phyloP scores from a whole-genome alignment of 2,329 filamentous ascomycete genomes.

The Elsinoe batatas region DNA sequence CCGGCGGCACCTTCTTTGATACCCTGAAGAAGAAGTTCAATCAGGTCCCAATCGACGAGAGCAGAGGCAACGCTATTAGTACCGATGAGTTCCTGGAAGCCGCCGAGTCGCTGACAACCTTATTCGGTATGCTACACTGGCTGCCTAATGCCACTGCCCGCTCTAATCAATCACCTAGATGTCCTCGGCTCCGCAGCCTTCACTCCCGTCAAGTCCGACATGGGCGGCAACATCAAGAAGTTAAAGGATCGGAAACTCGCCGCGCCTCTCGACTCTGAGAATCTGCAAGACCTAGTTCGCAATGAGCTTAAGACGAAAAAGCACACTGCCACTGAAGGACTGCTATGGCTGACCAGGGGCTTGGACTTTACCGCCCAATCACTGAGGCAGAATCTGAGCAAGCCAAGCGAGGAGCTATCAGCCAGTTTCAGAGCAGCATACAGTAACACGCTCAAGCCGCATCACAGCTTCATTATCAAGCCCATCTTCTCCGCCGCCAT shows the following conservation, averaged over 20 bases:
- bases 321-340: constrained; percentile 77
- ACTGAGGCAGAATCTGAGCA: constrained; percentile 64
- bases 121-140: constrained; percentile 58
- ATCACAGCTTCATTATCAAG: constrained; percentile 84
- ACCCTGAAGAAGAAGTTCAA: constrained; percentile 74
- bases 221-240: constrained; percentile 94
- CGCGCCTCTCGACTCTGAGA: constrained; percentile 68
- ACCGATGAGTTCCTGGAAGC: constrained; percentile 88
- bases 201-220: constrained; percentile 80
- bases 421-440: constrained; percentile 83
- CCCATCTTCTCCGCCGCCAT: constrained; percentile 89
- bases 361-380: constrained; percentile 89
- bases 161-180: constrained; percentile 32
- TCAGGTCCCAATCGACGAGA: constrained; percentile 65
- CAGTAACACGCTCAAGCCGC: constrained; percentile 74
- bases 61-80: constrained; percentile 65
- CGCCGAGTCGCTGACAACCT: constrained; percentile 70
- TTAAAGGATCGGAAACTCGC: constrained; percentile 72
- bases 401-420: constrained; percentile 63
- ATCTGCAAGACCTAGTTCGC: constrained; percentile 70
- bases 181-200: constrained; percentile 64
- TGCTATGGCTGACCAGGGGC: constrained; percentile 81
- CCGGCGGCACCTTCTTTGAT: constrained; percentile 73
- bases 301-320: constrained; percentile 88
- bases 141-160: not conserved